Evolutionary conservation across 768 basidiomycete genomes (phyloP), one percentile per base, ranked within the genome.

Genomic region (Mycena floridula): DNA sequence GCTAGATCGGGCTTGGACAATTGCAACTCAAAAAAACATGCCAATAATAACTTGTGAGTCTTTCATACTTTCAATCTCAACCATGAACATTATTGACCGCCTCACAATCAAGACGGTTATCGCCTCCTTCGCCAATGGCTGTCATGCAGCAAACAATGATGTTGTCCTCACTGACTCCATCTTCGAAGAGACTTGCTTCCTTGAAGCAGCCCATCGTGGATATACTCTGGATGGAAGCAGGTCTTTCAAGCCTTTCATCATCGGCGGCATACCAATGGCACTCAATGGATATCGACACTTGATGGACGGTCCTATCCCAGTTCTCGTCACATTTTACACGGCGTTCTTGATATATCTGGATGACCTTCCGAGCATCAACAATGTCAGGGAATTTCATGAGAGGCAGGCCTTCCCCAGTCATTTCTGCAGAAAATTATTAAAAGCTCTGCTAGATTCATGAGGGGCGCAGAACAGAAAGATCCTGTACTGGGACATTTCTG

Each of bases 271-370:
- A 26, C 40, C 51, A 20, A 65, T 62, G 32, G 55, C 57, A 20
- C 43, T 43, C 7, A 59, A 49, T 2, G 56, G 59, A 2, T 64
- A 62, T 23, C 47, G 40, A 0, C 68, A 69, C 47, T 52, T 70
- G 6, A 38, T 41, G 7, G 42, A 59, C 50, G 40, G 52, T 42
- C 47, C 63, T 25, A 60, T 58, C 1, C 56, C 56, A 40, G 57
- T 67, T 5, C 57, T 61, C 46, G 65, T 72, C 24, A 62, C 68
- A 3, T 54, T 72, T 7, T 72, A 60, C 49, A 72, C 71, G 1
- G 59, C 68, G 0, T 66, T 60, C 37, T 42, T 57, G n/a, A 61
- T 63, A 40, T 65, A 53, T 32, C 45, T 65, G 23, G 73, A 75
- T 48, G 69, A 74, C n/a, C 47, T 42, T 48, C 2, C 52, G 13